Percentiles rank a stretch among this genome's conserved stretches.
Conservation (phyloP, 2,329 filamentous ascomycete genomes). For the Venturia pyrina region DNA sequence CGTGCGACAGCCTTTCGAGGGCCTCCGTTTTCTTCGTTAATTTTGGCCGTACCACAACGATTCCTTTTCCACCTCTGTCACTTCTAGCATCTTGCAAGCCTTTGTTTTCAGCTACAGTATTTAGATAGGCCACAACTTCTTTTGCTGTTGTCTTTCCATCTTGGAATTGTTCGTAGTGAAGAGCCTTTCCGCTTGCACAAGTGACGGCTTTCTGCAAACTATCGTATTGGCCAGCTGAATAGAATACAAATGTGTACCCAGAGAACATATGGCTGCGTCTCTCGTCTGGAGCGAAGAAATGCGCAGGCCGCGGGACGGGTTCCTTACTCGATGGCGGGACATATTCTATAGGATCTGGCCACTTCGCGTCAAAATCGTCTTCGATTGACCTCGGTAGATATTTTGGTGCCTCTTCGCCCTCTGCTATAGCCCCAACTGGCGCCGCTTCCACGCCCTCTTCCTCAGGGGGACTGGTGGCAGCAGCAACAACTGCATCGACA, state of each 20-base stretch:
- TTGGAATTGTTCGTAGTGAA: constrained; percentile 50
- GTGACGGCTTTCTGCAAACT: constrained; percentile 66
- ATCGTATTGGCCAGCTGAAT: constrained; percentile 64
- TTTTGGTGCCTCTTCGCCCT: constrained; percentile 34
- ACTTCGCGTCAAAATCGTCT: constrained; percentile 64
- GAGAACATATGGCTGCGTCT: constrained; percentile 64
- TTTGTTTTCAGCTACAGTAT: constrained; percentile 63
- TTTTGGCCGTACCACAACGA: constrained; percentile 60
- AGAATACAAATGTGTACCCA: constrained; percentile 82
- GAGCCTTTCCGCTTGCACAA: constrained; percentile 71
- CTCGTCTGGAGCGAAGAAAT: constrained; percentile 62
- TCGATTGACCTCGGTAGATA: constrained; percentile 24
- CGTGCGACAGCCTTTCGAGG: constrained; percentile 54
- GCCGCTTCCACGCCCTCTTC: not conserved
- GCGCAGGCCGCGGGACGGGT: constrained; percentile 54
- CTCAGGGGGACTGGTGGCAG: constrained; percentile 33
- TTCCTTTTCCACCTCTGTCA: constrained; percentile 53
- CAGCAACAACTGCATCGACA: constrained; percentile 59
- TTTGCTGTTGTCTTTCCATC: constrained; percentile 56
- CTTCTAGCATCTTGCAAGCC: constrained; percentile 54
- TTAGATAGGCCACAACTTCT: constrained; percentile 71
- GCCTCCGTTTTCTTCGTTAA: constrained; percentile 25
- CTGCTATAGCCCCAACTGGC: constrained; percentile 8
- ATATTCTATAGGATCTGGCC: constrained; percentile 65
- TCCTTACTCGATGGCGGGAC: constrained; percentile 69